phyloP scores from a whole-genome alignment of 1,139 yeast genomes.

The Geotrichum europaeum region DNA sequence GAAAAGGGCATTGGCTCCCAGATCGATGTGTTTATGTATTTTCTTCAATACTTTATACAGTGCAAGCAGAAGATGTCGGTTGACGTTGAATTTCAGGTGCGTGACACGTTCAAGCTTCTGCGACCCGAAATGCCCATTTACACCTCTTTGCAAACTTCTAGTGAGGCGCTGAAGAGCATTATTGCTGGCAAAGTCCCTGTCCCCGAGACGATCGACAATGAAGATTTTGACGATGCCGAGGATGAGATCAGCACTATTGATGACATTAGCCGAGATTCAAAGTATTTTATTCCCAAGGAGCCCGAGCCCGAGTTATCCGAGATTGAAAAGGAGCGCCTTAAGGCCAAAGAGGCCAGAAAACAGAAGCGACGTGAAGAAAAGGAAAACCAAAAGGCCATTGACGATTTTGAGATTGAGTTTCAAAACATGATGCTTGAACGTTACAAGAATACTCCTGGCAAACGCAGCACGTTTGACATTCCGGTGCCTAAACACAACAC shows the following conservation, averaged over 20 bases:
- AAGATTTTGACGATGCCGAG: constrained; percentile 21
- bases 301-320: constrained; percentile 20
- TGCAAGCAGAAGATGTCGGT: constrained; percentile 63
- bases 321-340: constrained; percentile 20
- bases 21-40: constrained; percentile 47
- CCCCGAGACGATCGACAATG: constrained; percentile 22
- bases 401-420: constrained; percentile 35
- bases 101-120: constrained; percentile 38
- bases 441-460: constrained; percentile 22
- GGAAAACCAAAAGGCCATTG: constrained; percentile 27
- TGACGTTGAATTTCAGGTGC: constrained; percentile 54
- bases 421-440: constrained; percentile 33
- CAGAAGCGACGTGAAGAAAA: constrained; percentile 22
- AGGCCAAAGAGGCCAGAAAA: constrained; percentile 17
- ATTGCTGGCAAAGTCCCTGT: constrained; percentile 14
- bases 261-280: constrained; percentile 18
- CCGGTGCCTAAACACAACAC: constrained; percentile 28
- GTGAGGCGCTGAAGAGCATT: constrained; percentile 26
- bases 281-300: constrained; percentile 18
- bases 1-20: constrained; percentile 25
- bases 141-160: constrained; percentile 33
- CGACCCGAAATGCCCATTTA: constrained; percentile 39
- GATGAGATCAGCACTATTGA: constrained; percentile 19
- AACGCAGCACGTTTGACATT: constrained; percentile 29
- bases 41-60: constrained; percentile 69